Base-by-base conservation (phyloP, 2,329 filamentous ascomycete species). In the Talaromyces sp. region DNA sequence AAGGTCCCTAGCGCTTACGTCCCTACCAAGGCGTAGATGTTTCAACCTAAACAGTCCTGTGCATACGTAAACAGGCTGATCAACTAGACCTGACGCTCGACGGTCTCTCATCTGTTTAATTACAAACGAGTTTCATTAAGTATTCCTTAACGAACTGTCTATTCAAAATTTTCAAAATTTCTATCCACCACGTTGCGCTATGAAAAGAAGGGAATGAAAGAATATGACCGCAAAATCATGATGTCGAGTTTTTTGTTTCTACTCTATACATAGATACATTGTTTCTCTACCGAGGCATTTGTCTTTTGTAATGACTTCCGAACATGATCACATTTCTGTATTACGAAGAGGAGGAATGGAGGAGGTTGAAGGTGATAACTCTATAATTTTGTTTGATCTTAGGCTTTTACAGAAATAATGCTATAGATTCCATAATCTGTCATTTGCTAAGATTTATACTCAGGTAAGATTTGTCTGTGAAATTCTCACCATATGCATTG, bases 1-100 rank as follows among this genome's bases (percentile, higher is more conserved):
- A 66, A 69, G 62, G 65, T 78, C 43, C 76, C 76, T 64, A 78
- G 71, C 67, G 76, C 75, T 52, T 71, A 77, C 63, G 64, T 78
- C n/a, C 56, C 64, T 52, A 52, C 59, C 27, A 62, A 69, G 41
- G 41, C 35, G 22, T 62, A 66, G 49, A 50, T 37, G 37, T 39
- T 14, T 24, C 52, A 37, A 24, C 33, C 7, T 37, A 37, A 37
- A 14, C 19, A 56, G 33, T 16, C 52, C 33, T 7, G 10, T 52
- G n/a, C 50, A 35, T 24, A 57, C 27, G 11, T 45, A 41, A 9
- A 9, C 33, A 16, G 52, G 19, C 52, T 56, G 11, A 56, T 56
- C 7, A 3, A 56, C 47, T 43, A 62, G 60, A 19, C 60, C 47
- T 62, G 35, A 7, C 37, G 37, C 50, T 62, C 16, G 35, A 62